Evolutionary conservation across 345 rosid genomes (phyloP), one percentile per base, ranked within the genome.

Genomic region (Crucihimalaya himalaica): DNA sequence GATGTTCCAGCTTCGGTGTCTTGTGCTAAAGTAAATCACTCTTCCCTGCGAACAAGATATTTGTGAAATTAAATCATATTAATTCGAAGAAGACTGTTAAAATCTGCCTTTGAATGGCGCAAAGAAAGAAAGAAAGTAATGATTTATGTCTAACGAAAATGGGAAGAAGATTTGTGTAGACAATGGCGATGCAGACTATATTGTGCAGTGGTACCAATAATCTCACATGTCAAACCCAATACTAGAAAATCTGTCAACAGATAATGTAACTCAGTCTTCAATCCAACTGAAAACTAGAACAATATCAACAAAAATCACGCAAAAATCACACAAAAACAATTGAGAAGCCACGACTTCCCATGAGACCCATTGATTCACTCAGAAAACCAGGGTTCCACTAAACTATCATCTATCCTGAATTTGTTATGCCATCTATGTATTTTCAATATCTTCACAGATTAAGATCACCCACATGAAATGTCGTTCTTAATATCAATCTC

Each of bases 1-100:
- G 15, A 10, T 20, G 62, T 8, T 45, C 37, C 29, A 48, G 68
- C 60, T 45, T 65, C 54, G 5, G 18, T 57, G 16, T 51, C 29
- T 29, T 12, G 25, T 3, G 9, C 78, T 50, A 4, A 20, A 37
- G 61, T 27, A 34, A 25, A 8, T 74, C 61, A 74, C 52, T 74
- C 78, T 18, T 74, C 78, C 78, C 78, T 74, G 78, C 23, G 15
- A 59, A 28, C 46, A 58, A 11, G 9, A 27, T 43, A 47, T 66
- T 27, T 19, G 18, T 1, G 35, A 43, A 28, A 15, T 40, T 48
- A 47, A 27, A 47, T 31, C 34, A 31, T 2, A 31, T 31, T 31
- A 31, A 31, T 46, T n/a, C 28, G 0, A 34, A 0, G 7, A 66
- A 0, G 35, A 52, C 25, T 11, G 35, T 31, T 46, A 45, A 31